Conservation (phyloP, 1,139 yeast genomes). For the Pichia sp. region DNA sequence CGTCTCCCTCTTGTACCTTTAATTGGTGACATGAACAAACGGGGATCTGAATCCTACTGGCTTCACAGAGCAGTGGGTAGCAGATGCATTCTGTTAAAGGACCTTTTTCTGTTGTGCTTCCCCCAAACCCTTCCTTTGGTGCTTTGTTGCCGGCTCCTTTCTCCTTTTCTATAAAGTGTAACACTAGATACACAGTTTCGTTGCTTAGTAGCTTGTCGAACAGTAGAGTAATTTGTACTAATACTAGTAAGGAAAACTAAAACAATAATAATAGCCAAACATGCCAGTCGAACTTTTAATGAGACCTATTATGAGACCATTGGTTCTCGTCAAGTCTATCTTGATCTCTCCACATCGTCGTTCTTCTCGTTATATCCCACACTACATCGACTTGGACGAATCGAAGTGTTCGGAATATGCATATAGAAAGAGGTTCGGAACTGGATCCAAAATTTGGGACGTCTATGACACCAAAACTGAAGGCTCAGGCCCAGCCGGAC, state of each 20-base stretch:
- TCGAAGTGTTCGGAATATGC: conserved; percentile 39
- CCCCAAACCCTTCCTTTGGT: not conserved
- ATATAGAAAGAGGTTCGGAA: conserved; percentile 51
- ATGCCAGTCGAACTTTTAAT: conserved; percentile 60
- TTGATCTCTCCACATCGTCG: conserved; percentile 56
- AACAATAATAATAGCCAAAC: not conserved
- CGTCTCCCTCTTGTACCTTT: not conserved
- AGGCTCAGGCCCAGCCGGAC: conserved; percentile 35
- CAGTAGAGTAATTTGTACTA: not conserved
- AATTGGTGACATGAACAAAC: not conserved
- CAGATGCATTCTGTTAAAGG: not conserved
- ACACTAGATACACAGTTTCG: not conserved
- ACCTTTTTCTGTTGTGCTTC: not conserved
- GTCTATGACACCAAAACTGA: conserved; percentile 45
- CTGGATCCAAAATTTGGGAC: conserved; percentile 52
- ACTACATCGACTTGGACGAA: conserved; percentile 42
- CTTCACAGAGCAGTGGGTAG: not conserved
- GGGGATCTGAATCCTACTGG: not conserved
- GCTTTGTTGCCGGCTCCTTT: not conserved
- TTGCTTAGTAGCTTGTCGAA: not conserved
- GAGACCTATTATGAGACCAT: conserved; percentile 57
- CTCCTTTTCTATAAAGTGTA: not conserved
- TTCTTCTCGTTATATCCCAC: conserved; percentile 54
- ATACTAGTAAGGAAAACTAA: not conserved
- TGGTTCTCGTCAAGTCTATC: conserved; percentile 50